Base-by-base conservation (phyloP, 2,329 filamentous ascomycete species). In the Colletotrichum higginsianum region DNA sequence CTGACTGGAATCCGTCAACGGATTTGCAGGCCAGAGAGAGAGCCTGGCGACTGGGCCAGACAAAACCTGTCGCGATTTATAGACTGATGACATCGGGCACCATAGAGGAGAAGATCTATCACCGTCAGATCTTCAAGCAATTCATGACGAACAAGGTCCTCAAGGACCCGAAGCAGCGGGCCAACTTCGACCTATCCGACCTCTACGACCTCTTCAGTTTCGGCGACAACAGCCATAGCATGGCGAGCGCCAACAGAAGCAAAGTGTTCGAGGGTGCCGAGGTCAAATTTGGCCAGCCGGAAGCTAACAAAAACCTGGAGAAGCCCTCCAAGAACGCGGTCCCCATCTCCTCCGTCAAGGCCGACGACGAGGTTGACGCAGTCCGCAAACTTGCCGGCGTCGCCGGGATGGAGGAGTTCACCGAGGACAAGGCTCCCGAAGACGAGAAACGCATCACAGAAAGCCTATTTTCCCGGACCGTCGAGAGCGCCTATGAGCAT, bases 51-150 rank as follows among this genome's bases (percentile, higher is more conserved):
- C 85, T 99, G 2, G 96, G 96, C 0, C 96, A 99, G 83, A 98
- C 97, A 81, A 92, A 93, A 65, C 94, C 98, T 58, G 96, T 99
- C 38, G 95, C 94, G 5, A 98, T 99, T 26, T 99, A 98, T 80
- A 93, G 97, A 46, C 87, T 99, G n/a, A 97, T 99, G 93, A 98
- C 94, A 4, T 94, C 96, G 6, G 96, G 96, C 1, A 99, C 97
- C 0, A 99, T 99, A 30, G 96, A 99, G 79, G 96, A 99, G 82
- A 99, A 99, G 84, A 99, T 99, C 40, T 99, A 98, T 74, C 96
- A 99, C 81, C 93, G 97, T 18, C 96, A 99, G 79, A 96, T 99
- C 61, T 99, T 97, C 86, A 99, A 99, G 82, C 96, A 98, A 77
- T 98, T 98, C 79, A 87, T 99, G 73, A 96, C 95, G 4, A 98